A percentile compares a stretch with the other conserved stretches of the same genome.
Conservation (phyloP, 352 stramenopile genomes). For the Aphanomyces astaci region DNA sequence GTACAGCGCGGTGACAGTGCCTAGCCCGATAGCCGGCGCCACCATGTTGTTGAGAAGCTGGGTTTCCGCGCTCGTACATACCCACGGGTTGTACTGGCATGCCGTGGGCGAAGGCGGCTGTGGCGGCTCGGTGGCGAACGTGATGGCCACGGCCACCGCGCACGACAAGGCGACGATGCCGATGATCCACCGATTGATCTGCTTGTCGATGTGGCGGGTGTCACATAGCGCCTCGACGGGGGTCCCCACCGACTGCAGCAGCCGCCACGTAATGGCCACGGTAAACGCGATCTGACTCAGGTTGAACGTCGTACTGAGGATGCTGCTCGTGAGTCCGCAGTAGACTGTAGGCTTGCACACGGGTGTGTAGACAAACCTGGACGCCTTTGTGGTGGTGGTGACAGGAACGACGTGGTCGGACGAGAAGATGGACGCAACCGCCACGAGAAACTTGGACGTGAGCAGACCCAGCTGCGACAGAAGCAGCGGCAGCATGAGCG, state of each 20-base stretch:
- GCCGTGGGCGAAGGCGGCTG: background rate
- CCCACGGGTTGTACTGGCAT: slow-evolving; percentile 14
- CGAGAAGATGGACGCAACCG: background rate
- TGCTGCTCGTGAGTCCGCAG: slow-evolving; percentile 15
- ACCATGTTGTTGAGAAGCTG: slow-evolving; percentile 16
- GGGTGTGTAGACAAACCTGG: background rate
- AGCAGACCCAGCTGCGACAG: slow-evolving; percentile 11
- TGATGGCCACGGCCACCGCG: background rate
- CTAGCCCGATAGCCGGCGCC: slow-evolving; percentile 1
- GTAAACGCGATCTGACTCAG: slow-evolving; percentile 15
- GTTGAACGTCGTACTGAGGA: slow-evolving; percentile 20
- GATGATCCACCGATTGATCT: background rate
- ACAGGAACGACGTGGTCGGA: background rate
- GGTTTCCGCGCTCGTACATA: slow-evolving; percentile 17
- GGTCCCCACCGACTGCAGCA: background rate
- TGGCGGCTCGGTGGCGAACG: background rate
- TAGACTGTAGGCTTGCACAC: background rate
- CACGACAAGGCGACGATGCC: background rate
- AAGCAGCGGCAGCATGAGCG: slow-evolving; percentile 13
- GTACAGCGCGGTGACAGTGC: background rate
- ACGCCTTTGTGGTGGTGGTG: background rate
- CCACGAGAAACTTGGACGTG: slow-evolving; percentile 1
- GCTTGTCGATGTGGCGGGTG: background rate
- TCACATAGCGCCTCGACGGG: slow-evolving; percentile 5
- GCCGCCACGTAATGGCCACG: background rate